A percentile compares a stretch with the other conserved stretches of the same genome.
Evolutionary conservation across 441 rosid species (phyloP).

Genomic region (California macrophylla): DNA sequence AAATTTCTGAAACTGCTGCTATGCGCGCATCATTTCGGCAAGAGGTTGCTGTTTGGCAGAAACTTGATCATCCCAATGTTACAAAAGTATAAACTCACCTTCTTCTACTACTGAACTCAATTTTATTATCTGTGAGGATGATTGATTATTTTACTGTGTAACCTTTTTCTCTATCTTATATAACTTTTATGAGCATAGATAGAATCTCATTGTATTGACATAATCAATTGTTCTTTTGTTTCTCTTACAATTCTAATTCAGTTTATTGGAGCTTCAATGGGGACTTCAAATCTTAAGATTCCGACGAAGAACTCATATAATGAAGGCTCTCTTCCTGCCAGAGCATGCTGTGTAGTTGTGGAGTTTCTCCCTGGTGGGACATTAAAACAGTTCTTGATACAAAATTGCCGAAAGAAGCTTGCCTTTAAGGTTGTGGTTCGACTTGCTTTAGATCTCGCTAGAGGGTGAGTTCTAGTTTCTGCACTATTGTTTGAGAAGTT

Average conservation of each 20-base stretch:
- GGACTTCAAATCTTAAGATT: slow-evolving; percentile 59
- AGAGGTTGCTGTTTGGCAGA: slow-evolving; percentile 96
- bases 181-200: background rate
- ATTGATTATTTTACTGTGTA: background rate
- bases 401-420: slow-evolving; percentile 71
- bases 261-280: slow-evolving; percentile 95
- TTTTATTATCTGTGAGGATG: background rate
- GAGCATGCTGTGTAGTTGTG: slow-evolving; percentile 83
- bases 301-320: slow-evolving; percentile 35
- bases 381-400: slow-evolving; percentile 63
- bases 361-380: slow-evolving; percentile 92
- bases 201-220: background rate
- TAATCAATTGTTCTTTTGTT: background rate
- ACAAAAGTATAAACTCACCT: slow-evolving; percentile 37
- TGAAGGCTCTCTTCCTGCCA: slow-evolving; percentile 73
- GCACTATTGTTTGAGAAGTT: background rate
- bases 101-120: background rate
- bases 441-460: slow-evolving; percentile 86
- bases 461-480: slow-evolving; percentile 48
- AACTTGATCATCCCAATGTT: slow-evolving; percentile 79
- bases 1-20: slow-evolving; percentile 64
- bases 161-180: background rate
- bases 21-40: slow-evolving; percentile 61
- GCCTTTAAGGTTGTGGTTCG: slow-evolving; percentile 84
- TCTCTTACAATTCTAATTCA: slow-evolving; percentile 18